phyloP scores from a whole-genome alignment of 129 eudicot genomes.

The Flaveria brownii region DNA sequence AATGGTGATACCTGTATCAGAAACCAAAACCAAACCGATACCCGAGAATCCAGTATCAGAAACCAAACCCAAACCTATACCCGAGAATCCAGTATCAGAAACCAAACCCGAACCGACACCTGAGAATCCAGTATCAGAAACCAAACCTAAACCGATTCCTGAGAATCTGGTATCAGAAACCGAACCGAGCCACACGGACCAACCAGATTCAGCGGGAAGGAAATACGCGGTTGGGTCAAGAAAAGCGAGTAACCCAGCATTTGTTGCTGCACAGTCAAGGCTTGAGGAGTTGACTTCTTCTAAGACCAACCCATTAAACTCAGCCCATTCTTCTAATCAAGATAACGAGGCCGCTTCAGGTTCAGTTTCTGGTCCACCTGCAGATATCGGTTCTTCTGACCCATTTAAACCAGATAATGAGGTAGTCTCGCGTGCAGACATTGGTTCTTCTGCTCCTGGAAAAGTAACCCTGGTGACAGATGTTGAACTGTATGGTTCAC shows the following conservation, averaged over 20 bases:
- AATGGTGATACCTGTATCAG: conserved; percentile 22
- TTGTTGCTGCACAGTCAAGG: conserved; percentile 85
- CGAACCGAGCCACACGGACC: conserved; percentile 46
- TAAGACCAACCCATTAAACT: conserved; percentile 38
- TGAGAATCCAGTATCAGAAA: too few relatives aligned
- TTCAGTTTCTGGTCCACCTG: background rate
- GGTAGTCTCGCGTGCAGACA: conserved; percentile 31
- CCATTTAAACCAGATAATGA: conserved; percentile 24
- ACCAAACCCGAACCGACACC: too few relatives aligned
- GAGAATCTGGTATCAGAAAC: conserved; percentile 23
- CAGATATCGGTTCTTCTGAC: conserved; percentile 19
- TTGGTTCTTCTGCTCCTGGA: conserved; percentile 32
- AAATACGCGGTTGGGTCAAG: conserved; percentile 54
- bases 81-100: conserved; percentile 3
- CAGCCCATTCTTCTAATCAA: conserved; percentile 35
- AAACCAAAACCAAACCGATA: conserved; percentile 1
- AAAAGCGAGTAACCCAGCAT: conserved; percentile 77
- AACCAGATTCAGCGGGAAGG: conserved; percentile 57
- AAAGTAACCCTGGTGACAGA: conserved; percentile 30
- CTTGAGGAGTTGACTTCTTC: conserved; percentile 75
- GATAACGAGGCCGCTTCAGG: conserved; percentile 27
- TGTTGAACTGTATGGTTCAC: conserved; percentile 26
- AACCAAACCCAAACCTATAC: too few relatives aligned
- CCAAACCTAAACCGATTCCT: background rate
- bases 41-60: too few relatives aligned